These are phyloP conservation scores for Ceratobasidium papillatum DNA, from an alignment of 1,284 basidiomycete genomes.

Conservation along the genomic window DNA sequence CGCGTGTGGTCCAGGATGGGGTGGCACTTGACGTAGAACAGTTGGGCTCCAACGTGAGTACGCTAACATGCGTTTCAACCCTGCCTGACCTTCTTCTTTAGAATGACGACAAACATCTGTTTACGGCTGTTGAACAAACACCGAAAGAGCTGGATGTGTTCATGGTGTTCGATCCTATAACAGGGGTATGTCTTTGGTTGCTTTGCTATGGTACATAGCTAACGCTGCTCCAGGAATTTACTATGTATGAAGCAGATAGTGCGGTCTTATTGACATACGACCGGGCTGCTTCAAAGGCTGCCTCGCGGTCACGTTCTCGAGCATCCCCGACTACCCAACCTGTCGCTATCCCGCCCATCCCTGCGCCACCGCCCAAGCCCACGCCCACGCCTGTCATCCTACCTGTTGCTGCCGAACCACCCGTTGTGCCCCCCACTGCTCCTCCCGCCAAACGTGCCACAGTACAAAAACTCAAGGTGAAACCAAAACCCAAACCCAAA, in stretches of 20 bases:
- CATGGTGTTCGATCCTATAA: conserved; percentile 37
- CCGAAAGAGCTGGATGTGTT: conserved; percentile 36
- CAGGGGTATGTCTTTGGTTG: conserved; percentile 11
- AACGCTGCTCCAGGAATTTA: conserved; percentile 16
- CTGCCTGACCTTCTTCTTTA: neutral
- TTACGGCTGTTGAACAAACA: conserved; percentile 25
- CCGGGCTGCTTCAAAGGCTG: conserved; percentile 31
- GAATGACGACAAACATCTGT: conserved; percentile 26
- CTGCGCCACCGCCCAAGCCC: conserved; percentile 19
- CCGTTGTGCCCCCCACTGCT: neutral
- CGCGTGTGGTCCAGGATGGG: conserved; percentile 32
- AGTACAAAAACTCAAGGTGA: neutral
- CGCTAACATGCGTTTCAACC: neutral
- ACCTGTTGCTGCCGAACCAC: conserved; percentile 7
- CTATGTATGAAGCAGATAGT: conserved; percentile 36
- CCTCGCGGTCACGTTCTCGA: conserved; percentile 30
- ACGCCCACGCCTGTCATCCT: neutral
- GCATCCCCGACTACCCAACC: conserved; percentile 32
- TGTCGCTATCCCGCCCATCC: conserved; percentile 4
- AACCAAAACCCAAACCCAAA: conserved; percentile 22
- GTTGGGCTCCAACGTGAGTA: conserved; percentile 27
- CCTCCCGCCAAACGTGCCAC: neutral
- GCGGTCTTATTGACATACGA: conserved; percentile 16
- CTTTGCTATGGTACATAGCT: neutral
- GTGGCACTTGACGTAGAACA: conserved; percentile 38